A percentile compares a stretch with the other conserved stretches of the same genome.
Evolutionary conservation across 2,329 filamentous ascomycete genomes (phyloP).

Genomic region (Coleophoma eucalyptorum): DNA sequence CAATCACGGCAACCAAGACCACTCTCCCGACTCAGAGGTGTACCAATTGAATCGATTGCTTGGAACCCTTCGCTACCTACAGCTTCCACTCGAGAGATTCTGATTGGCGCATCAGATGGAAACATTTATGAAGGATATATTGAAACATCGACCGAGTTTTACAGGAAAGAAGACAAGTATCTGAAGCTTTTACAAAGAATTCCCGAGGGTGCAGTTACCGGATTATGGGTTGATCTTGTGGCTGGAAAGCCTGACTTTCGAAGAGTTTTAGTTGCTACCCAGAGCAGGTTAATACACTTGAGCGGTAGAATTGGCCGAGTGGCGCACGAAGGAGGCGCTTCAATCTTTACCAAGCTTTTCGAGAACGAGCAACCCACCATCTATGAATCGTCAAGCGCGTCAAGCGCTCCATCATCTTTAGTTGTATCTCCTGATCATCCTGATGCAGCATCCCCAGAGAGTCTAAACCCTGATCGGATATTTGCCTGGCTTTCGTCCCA

Average conservation of each 20-base stretch:
- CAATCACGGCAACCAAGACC: slow-evolving; percentile 86
- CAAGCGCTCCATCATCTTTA: slow-evolving; percentile 60
- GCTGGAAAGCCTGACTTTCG: slow-evolving; percentile 64
- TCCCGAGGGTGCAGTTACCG: slow-evolving; percentile 78
- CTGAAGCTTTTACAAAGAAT: slow-evolving; percentile 79
- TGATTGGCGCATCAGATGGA: slow-evolving; percentile 88
- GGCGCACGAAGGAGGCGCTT: slow-evolving; percentile 73
- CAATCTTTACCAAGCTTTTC: slow-evolving; percentile 84
- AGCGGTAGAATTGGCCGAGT: slow-evolving; percentile 71
- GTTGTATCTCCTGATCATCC: slow-evolving; percentile 73
- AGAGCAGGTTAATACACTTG: slow-evolving; percentile 74
- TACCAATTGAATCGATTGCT: slow-evolving; percentile 82
- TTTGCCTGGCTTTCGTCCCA: slow-evolving; percentile 91
- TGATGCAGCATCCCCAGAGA: slow-evolving; percentile 50
- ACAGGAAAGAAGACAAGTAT: slow-evolving; percentile 91
- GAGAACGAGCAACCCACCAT: slow-evolving; percentile 78
- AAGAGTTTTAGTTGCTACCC: slow-evolving; percentile 76
- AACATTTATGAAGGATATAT: slow-evolving; percentile 95
- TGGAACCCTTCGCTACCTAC: slow-evolving; percentile 95
- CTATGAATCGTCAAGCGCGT: slow-evolving; percentile 65
- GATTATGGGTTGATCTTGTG: slow-evolving; percentile 78
- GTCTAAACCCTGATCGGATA: slow-evolving; percentile 59
- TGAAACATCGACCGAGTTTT: slow-evolving; percentile 92
- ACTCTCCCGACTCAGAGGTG: slow-evolving; percentile 77
- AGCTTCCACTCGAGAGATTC: slow-evolving; percentile 88